A percentile compares a stretch with the other conserved stretches of the same genome.
phyloP scores from a whole-genome alignment of 345 rosid genomes.

The Fremontodendron californicum region DNA sequence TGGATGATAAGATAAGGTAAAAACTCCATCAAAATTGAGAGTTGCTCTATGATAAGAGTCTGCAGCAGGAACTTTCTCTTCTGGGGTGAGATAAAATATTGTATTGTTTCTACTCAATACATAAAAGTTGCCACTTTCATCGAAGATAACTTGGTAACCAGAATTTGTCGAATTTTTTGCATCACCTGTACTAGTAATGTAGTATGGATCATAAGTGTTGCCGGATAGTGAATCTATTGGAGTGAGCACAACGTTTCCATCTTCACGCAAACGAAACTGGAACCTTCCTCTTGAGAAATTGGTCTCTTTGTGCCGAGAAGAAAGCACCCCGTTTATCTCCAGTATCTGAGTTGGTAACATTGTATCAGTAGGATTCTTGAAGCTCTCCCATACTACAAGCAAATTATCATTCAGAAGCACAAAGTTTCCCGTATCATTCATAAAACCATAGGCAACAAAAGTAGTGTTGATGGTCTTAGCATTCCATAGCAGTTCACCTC shows the following conservation, averaged over 20 bases:
- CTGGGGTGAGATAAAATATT: neutral
- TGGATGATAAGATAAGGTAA: slow-evolving; percentile 20
- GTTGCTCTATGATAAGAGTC: slow-evolving; percentile 24
- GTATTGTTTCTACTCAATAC: slow-evolving; percentile 14
- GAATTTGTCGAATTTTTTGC: neutral
- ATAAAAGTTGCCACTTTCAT: slow-evolving; percentile 25
- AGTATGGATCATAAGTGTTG: slow-evolving; percentile 20
- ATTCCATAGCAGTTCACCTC: slow-evolving; percentile 18
- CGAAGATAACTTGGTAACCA: slow-evolving; percentile 25
- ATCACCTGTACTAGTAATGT: slow-evolving; percentile 8
- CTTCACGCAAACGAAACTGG: slow-evolving; percentile 19
- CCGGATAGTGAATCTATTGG: slow-evolving; percentile 19
- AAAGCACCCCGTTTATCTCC: slow-evolving; percentile 10
- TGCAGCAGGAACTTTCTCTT: neutral
- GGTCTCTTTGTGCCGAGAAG: slow-evolving; percentile 16
- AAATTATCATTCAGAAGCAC: slow-evolving; percentile 8
- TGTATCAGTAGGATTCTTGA: slow-evolving; percentile 33
- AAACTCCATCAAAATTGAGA: slow-evolving; percentile 37
- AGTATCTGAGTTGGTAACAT: slow-evolving; percentile 32
- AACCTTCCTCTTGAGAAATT: slow-evolving; percentile 39
- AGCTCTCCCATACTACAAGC: slow-evolving; percentile 28
- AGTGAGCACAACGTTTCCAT: slow-evolving; percentile 29
- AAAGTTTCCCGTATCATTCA: slow-evolving; percentile 32
- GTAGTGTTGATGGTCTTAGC: neutral
- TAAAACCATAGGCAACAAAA: slow-evolving; percentile 15